These are phyloP conservation scores for Colletotrichum spinosum DNA, from an alignment of 2,329 filamentous ascomycete genomes.

Conservation along the genomic window DNA sequence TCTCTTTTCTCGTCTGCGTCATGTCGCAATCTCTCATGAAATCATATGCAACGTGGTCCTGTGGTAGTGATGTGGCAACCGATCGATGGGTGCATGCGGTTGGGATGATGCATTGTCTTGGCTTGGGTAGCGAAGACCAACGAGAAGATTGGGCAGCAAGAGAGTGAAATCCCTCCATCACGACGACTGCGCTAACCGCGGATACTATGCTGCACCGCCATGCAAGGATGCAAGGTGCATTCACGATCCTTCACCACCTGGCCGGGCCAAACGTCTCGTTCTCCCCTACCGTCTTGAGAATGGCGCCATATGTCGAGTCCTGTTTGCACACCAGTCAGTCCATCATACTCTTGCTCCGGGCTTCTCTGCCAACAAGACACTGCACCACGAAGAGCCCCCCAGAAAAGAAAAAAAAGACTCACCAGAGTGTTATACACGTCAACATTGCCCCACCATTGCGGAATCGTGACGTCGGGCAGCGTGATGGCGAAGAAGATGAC, in stretches of 20 bases:
- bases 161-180: background rate
- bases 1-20: too few relatives aligned
- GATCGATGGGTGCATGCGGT: background rate
- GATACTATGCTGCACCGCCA: background rate
- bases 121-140: slow-evolving; percentile 16
- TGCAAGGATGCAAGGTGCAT: slow-evolving; percentile 14
- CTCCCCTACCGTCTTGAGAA: slow-evolving; percentile 41
- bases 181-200: slow-evolving; percentile 20
- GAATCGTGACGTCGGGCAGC: slow-evolving; percentile 50
- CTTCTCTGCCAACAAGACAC: background rate
- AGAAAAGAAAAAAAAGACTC: background rate
- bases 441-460: slow-evolving; percentile 66
- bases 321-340: slow-evolving; percentile 6
- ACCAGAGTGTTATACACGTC: slow-evolving; percentile 49
- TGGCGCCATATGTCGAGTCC: slow-evolving; percentile 41
- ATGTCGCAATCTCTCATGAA: background rate
- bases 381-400: background rate
- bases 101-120: background rate
- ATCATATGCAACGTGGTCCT: background rate
- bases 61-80: background rate
- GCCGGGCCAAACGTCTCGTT: slow-evolving; percentile 47
- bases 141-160: slow-evolving; percentile 28
- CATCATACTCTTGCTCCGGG: background rate
- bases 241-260: slow-evolving; percentile 43
- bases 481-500: slow-evolving; percentile 45